A percentile compares a stretch with the other conserved stretches of the same genome.
Conservation (phyloP, 768 basidiomycete species). For the Auricularia auricula-judae region DNA sequence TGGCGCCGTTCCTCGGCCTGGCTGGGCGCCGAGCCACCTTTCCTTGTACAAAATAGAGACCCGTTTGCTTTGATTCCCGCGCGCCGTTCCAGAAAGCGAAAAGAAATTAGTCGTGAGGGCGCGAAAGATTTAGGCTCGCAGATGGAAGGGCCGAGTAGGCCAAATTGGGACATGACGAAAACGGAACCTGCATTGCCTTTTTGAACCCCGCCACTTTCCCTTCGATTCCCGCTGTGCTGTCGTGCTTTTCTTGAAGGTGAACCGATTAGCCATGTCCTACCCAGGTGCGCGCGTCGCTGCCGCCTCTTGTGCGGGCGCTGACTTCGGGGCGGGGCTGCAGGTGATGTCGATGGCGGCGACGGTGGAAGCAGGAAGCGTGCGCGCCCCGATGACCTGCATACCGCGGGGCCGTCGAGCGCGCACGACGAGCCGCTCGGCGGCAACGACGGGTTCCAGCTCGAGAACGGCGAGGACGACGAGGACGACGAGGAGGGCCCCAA, state of each 20-base stretch:
- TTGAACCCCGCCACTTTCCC: background rate
- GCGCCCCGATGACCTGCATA: slow-evolving; percentile 14
- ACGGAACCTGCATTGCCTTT: background rate
- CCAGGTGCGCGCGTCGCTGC: background rate
- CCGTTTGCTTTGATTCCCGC: too few relatives aligned
- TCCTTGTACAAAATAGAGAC: too few relatives aligned
- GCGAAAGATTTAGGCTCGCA: too few relatives aligned
- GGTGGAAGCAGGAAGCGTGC: background rate
- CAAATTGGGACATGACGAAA: too few relatives aligned
- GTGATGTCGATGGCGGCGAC: background rate
- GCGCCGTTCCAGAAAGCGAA: too few relatives aligned
- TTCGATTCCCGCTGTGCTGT: background rate
- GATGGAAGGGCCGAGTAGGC: too few relatives aligned
- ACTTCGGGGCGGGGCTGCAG: background rate
- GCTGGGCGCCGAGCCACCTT: too few relatives aligned
- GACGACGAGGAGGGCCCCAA: slow-evolving; percentile 63
- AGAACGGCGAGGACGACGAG: slow-evolving; percentile 55
- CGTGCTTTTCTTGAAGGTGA: background rate
- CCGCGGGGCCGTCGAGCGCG: slow-evolving; percentile 25
- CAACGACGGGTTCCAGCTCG: slow-evolving; percentile 43
- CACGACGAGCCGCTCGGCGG: slow-evolving; percentile 69
- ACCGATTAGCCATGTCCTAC: background rate
- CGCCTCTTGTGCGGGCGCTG: background rate
- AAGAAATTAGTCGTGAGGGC: too few relatives aligned
- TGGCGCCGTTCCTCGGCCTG: too few relatives aligned